Evolutionary conservation across 2,329 filamentous ascomycete species (phyloP).

Genomic region (Botrytis elliptica): DNA sequence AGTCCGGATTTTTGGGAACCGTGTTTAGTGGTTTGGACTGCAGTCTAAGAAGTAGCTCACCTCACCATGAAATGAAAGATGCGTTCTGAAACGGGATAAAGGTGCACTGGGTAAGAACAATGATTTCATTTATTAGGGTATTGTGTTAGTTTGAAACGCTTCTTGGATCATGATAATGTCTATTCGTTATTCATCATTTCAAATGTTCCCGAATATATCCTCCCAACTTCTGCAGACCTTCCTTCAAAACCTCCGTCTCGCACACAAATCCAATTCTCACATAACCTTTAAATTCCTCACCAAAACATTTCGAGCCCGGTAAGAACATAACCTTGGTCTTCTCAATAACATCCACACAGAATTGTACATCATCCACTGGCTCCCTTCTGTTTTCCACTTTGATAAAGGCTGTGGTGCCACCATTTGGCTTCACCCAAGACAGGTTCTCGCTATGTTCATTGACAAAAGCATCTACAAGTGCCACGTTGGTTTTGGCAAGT

Average conservation of each 20-base stretch:
- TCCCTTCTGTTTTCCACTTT: constrained; percentile 54
- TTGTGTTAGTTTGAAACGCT: background rate
- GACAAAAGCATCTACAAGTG: constrained; percentile 65
- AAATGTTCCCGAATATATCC: constrained; percentile 33
- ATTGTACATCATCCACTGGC: constrained; percentile 66
- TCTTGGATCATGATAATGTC: background rate
- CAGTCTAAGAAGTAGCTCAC: background rate
- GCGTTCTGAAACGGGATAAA: background rate
- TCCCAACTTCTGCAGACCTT: constrained; percentile 54
- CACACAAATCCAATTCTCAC: constrained; percentile 76
- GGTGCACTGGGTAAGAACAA: background rate
- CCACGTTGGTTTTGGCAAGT: constrained; percentile 67
- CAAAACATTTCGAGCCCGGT: constrained; percentile 74
- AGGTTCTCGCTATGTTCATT: constrained; percentile 54
- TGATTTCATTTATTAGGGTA: background rate
- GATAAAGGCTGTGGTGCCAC: constrained; percentile 78
- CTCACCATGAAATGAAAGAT: background rate
- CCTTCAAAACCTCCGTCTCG: constrained; percentile 65
- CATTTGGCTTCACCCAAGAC: constrained; percentile 73
- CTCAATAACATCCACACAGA: constrained; percentile 67
- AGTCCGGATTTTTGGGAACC: background rate
- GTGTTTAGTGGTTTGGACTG: background rate
- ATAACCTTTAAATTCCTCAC: constrained; percentile 69
- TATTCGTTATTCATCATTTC: background rate
- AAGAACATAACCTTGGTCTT: constrained; percentile 72